Evolutionary conservation across 1,139 yeast genomes (phyloP).

Genomic region (Pichia sp.): DNA sequence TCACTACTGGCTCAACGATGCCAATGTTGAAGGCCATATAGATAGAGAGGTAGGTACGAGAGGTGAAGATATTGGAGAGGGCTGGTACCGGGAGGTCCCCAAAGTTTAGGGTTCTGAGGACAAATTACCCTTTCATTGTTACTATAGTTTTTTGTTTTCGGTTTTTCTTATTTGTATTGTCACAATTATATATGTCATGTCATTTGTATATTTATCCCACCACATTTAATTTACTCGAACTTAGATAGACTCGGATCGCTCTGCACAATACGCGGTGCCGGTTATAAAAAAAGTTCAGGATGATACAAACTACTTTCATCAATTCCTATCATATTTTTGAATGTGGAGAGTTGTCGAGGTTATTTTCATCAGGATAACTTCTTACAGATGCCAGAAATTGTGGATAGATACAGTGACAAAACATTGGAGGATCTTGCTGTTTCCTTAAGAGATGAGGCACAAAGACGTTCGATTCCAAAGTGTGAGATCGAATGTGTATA

Average conservation of each 20-base stretch:
- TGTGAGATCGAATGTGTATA: slow-evolving; percentile 9
- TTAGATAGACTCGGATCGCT: too few species aligned
- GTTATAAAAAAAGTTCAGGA: too few species aligned
- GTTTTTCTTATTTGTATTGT: neutral
- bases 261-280: too few species aligned
- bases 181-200: neutral
- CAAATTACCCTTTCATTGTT: neutral
- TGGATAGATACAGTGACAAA: neutral
- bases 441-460: slow-evolving; percentile 7
- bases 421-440: slow-evolving; percentile 14
- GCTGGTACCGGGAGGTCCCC: slow-evolving; percentile 50
- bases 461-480: slow-evolving; percentile 4
- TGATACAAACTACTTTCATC: too few species aligned
- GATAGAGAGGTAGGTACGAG: slow-evolving; percentile 59
- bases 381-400: neutral
- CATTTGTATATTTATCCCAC: neutral
- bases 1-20: slow-evolving; percentile 72
- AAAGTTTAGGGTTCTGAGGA: neutral
- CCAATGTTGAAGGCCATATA: slow-evolving; percentile 54
- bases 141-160: neutral
- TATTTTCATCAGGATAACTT: neutral
- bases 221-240: too few species aligned
- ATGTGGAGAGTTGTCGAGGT: too few species aligned
- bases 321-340: too few species aligned
- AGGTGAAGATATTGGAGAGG: slow-evolving; percentile 65